Percentiles rank a stretch among this genome's conserved stretches.
Conservation (phyloP, 169 alveolate genomes). For the Neospora caninum region DNA sequence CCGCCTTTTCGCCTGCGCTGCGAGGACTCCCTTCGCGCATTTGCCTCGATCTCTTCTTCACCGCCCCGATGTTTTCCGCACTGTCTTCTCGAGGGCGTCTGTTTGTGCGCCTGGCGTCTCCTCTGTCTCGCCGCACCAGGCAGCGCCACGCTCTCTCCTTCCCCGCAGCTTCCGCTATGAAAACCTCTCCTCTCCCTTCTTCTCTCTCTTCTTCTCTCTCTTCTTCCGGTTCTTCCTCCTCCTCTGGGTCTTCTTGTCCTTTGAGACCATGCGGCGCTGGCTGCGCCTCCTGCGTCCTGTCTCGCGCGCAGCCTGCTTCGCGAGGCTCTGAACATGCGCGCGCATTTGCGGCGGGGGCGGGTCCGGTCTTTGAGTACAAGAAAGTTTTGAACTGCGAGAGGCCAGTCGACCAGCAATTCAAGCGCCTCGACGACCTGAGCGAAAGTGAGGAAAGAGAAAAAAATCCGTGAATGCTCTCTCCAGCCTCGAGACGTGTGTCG, state of each 20-base stretch:
- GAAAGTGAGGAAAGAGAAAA: not conserved
- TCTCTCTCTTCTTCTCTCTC: not conserved
- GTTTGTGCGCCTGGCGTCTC: not conserved
- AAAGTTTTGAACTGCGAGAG: not conserved
- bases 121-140: not conserved
- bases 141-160: not conserved
- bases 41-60: not conserved
- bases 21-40: too few relatives aligned
- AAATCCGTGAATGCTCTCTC: too few relatives aligned
- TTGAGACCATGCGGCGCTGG: not conserved
- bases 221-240: not conserved
- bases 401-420: not conserved
- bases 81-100: not conserved
- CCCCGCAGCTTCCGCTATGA: not conserved
- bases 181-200: too few relatives aligned
- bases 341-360: not conserved
- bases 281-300: not conserved
- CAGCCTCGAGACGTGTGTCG: too few relatives aligned
- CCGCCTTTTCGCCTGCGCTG: too few relatives aligned
- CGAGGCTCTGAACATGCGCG: not conserved
- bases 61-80: not conserved
- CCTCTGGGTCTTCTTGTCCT: not conserved
- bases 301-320: not conserved
- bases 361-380: not conserved
- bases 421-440: slow-evolving; percentile 26